A percentile compares a stretch with the other conserved stretches of the same genome.
Conservation (phyloP, 441 rosid genomes). For the Omphalea diandra region DNA sequence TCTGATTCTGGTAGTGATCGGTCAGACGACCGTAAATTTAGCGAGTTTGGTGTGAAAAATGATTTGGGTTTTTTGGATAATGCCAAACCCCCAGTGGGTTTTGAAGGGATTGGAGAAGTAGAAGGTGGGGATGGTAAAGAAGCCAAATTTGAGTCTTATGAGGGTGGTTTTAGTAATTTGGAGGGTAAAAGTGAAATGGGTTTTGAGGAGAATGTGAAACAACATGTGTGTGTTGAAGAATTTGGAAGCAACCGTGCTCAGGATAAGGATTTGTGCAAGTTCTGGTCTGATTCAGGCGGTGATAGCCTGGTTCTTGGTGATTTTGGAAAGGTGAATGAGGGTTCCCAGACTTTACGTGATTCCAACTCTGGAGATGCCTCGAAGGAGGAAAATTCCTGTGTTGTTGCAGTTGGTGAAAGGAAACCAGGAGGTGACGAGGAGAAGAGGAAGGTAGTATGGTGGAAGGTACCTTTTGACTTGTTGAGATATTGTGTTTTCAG, state of each 20-base stretch:
- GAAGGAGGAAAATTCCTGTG: constrained; percentile 18
- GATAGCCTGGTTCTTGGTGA: constrained; percentile 37
- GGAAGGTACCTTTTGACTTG: constrained; percentile 24
- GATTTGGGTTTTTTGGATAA: constrained; percentile 30
- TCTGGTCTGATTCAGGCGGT: constrained; percentile 46
- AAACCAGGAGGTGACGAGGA: constrained; percentile 39
- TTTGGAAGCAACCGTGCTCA: constrained; percentile 31
- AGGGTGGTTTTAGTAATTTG: constrained; percentile 13
- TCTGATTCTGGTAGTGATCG: constrained; percentile 76
- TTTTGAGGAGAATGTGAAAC: constrained; percentile 28
- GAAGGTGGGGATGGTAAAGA: constrained; percentile 25
- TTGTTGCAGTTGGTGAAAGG: constrained; percentile 33
- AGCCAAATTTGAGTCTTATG: constrained; percentile 13
- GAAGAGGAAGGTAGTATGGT: constrained; percentile 19
- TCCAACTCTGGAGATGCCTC: constrained; percentile 28
- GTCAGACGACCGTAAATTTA: constrained; percentile 47
- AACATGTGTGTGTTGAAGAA: constrained; percentile 27
- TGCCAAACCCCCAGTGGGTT: constrained; percentile 24
- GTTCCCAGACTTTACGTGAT: constrained; percentile 25
- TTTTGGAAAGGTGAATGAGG: constrained; percentile 23
- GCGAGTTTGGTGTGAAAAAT: constrained; percentile 33
- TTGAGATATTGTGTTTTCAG: constrained; percentile 70
- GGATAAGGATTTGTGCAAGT: constrained; percentile 36
- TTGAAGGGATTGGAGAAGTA: constrained; percentile 31
- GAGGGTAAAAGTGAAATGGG: constrained; percentile 32